Evolutionary conservation across 768 basidiomycete genomes (phyloP).

Genomic region (Mycena maculata): DNA sequence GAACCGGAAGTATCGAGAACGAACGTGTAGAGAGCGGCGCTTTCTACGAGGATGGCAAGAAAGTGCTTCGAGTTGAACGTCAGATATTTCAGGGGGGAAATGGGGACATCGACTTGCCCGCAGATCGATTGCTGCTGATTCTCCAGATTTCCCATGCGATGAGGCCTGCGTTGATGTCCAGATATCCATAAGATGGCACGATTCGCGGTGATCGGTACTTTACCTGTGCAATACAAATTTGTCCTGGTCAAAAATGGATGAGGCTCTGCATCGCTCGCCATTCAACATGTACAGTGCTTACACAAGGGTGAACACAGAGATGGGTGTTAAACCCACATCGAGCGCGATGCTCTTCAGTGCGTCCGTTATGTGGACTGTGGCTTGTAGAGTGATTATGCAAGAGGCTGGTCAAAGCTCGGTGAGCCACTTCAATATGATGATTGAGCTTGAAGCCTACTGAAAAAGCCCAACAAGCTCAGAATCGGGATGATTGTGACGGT

Average conservation of each 20-base stretch:
- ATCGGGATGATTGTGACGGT: conserved; percentile 3
- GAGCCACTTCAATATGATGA: neutral
- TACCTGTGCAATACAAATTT: conserved; percentile 17
- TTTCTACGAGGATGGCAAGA: conserved; percentile 9
- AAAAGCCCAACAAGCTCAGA: neutral
- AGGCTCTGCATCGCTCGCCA: no score
- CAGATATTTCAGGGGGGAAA: neutral
- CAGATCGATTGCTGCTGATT: neutral
- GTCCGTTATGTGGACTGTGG: neutral
- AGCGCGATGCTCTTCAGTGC: no score
- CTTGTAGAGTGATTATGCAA: neutral
- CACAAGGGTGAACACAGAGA: conserved; percentile 7
- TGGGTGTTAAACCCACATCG: neutral
- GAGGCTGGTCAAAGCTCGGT: neutral
- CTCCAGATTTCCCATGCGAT: conserved; percentile 9
- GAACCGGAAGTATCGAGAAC: neutral
- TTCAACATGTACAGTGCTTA: neutral
- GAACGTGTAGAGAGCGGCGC: conserved; percentile 1
- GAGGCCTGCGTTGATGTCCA: neutral
- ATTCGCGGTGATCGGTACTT: neutral
- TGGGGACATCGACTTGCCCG: neutral
- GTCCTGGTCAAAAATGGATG: neutral
- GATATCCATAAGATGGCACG: no score
- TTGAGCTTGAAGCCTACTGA: neutral
- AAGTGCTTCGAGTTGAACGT: neutral